A percentile compares a stretch with the other conserved stretches of the same genome.
These are phyloP conservation scores for Thermomyces lanuginosus DNA, from an alignment of 2,329 filamentous ascomycete genomes.

Conservation along the genomic window DNA sequence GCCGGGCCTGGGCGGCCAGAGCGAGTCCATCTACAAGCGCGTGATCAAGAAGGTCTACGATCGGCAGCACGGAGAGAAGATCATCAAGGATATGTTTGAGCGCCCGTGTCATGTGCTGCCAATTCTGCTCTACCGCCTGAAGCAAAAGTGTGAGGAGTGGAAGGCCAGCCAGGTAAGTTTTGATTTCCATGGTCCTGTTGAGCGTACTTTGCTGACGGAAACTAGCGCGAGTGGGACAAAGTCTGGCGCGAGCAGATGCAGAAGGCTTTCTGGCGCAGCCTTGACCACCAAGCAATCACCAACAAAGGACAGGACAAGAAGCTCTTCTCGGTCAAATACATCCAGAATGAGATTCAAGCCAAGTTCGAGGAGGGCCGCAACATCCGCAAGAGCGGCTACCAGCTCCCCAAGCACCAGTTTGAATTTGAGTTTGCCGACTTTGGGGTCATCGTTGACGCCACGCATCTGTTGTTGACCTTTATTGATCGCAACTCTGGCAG, in stretches of 20 bases:
- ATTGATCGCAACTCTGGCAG: slow-evolving; percentile 34
- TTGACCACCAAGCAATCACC: slow-evolving; percentile 90
- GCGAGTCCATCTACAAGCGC: slow-evolving; percentile 89
- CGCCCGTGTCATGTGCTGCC: slow-evolving; percentile 78
- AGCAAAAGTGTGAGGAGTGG: slow-evolving; percentile 96
- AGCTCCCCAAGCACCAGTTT: slow-evolving; percentile 54
- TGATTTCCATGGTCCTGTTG: not conserved
- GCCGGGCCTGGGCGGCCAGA: slow-evolving; percentile 72
- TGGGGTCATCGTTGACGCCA: slow-evolving; percentile 43
- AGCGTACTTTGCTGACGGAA: slow-evolving; percentile 2
- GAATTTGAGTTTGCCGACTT: slow-evolving; percentile 57
- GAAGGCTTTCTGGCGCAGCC: slow-evolving; percentile 84
- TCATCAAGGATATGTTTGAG: slow-evolving; percentile 72
- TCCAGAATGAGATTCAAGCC: slow-evolving; percentile 79
- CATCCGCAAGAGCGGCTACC: slow-evolving; percentile 44
- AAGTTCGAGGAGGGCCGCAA: slow-evolving; percentile 83
- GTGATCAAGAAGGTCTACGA: slow-evolving; percentile 97
- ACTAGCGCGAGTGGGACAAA: slow-evolving; percentile 91
- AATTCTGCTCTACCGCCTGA: slow-evolving; percentile 71
- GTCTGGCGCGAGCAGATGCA: slow-evolving; percentile 95
- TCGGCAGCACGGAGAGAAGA: slow-evolving; percentile 61
- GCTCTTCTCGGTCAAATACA: slow-evolving; percentile 73
- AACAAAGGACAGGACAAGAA: slow-evolving; percentile 83
- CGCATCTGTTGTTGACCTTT: slow-evolving; percentile 32
- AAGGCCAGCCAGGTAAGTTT: slow-evolving; percentile 57